A percentile compares a stretch with the other conserved stretches of the same genome.
Evolutionary conservation across 2,329 filamentous ascomycete species (phyloP).

Genomic region (Fusarium foetens): DNA sequence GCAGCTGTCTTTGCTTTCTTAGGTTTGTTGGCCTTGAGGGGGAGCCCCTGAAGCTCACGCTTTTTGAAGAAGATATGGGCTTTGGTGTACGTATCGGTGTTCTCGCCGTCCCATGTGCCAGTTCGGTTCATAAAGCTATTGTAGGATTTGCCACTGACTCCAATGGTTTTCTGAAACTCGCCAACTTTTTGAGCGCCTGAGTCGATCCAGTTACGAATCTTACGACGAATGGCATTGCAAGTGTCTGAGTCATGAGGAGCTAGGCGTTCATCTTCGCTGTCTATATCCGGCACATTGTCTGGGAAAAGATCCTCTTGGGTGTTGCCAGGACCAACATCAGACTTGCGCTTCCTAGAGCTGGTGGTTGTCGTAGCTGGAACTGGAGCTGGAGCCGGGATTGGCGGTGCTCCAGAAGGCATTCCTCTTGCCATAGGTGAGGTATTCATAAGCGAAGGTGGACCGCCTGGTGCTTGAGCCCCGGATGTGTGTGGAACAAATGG

Average conservation of each 20-base stretch:
- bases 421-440: neutral
- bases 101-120: slow-evolving; percentile 51
- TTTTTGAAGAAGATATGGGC: slow-evolving; percentile 60
- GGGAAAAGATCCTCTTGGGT: slow-evolving; percentile 37
- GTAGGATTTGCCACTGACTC: slow-evolving; percentile 52
- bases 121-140: slow-evolving; percentile 60
- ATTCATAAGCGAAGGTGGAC: neutral
- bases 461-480: neutral
- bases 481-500: slow-evolving; percentile 17
- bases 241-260: slow-evolving; percentile 23
- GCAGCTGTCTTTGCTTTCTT: slow-evolving; percentile 45
- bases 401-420: neutral
- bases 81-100: slow-evolving; percentile 48
- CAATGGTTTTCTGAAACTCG: slow-evolving; percentile 57
- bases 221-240: slow-evolving; percentile 41
- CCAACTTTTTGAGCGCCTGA: slow-evolving; percentile 51
- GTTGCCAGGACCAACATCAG: slow-evolving; percentile 23
- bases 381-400: neutral
- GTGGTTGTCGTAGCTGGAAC: neutral
- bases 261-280: slow-evolving; percentile 34
- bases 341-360: slow-evolving; percentile 39
- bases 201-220: slow-evolving; percentile 40
- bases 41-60: slow-evolving; percentile 59
- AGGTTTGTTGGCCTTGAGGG: slow-evolving; percentile 48
- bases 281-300: slow-evolving; percentile 28